Evolutionary conservation across 495 filamentous ascomycete species (phyloP), one percentile per base, ranked within the genome.

Genomic region (Xylaria flabelliformis): DNA sequence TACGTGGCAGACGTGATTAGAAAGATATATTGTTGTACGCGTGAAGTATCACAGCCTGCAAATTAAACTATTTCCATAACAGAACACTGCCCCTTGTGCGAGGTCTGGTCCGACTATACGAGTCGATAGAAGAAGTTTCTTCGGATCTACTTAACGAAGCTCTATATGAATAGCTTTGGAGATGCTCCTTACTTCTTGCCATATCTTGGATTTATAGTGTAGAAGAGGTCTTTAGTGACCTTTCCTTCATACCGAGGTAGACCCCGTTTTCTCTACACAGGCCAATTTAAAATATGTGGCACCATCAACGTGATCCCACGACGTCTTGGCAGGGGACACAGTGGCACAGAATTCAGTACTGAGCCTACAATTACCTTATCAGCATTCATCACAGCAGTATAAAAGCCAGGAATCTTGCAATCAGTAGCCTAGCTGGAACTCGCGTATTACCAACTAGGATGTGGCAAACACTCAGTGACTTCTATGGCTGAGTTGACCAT

Each of bases 201-300:
- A 24, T 55, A 55, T 12, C 9, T 24, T 4, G 24, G 51, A 12
- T 53, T 65, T 48, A 7, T 48, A 63, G 21, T 26, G n/a, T 24
- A 42, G 21, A 1, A 62, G 17, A 41, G 8, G 39, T 5, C n/a
- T 39, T 39, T 26, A 26, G 59, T n/a, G 32, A 63, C n/a, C 59
- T 21, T 44, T 9, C 13, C 29, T 59, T n/a, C 17, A 7, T 39
- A 29, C 41, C 24, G 2, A 29, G 5, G 21, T 26, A 46, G 7
- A 17, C 36, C 6, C 24, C 24, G 9, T 50, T n/a, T 51, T 36
- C 15, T 66, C 44, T 1, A 21, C 32, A 2, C 64, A 44, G 4
- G n/a, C 21, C 8, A 36, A 32, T 55, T 24, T 67, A 5, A 67
- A 67, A 7, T 55, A 53, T 12, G 64, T 67, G n/a, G 15, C 46